These are phyloP conservation scores for Kwoniella bestiolae DNA, from an alignment of 768 basidiomycete species.

Conservation along the genomic window DNA sequence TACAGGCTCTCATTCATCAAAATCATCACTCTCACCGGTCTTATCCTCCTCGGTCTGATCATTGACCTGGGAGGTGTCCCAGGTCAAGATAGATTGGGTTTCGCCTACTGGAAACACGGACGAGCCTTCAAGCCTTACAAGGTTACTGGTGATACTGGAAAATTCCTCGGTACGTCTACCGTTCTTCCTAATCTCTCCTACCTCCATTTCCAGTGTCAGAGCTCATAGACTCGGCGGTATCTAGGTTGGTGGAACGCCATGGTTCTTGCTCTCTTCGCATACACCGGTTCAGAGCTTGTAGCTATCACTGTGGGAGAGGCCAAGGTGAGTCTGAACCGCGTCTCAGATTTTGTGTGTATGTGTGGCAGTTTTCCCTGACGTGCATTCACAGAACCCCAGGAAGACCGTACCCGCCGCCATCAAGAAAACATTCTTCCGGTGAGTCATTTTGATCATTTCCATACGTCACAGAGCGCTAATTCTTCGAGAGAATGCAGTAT, in stretches of 20 bases:
- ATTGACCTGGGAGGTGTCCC: conserved; percentile 64
- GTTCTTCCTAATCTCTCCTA: not conserved
- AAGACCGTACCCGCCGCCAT: conserved; percentile 49
- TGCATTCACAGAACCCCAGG: conserved; percentile 32
- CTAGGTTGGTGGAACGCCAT: conserved; percentile 33
- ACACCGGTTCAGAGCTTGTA: conserved; percentile 29
- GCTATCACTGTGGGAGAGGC: conserved; percentile 20
- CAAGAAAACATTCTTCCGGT: conserved; percentile 43
- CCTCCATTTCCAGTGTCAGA: conserved; percentile 24
- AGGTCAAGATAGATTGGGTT: conserved; percentile 62
- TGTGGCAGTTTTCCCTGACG: not conserved
- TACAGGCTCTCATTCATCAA: conserved; percentile 31
- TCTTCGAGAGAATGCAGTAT: not conserved
- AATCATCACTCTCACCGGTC: conserved; percentile 38
- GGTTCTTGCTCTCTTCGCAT: conserved; percentile 28
- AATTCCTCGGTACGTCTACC: conserved; percentile 20
- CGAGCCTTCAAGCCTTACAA: conserved; percentile 30
- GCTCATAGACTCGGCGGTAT: conserved; percentile 22
- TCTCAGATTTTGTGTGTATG: not conserved
- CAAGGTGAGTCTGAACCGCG: conserved; percentile 27
- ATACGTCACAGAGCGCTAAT: not conserved
- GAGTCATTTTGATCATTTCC: not conserved
- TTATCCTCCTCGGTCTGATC: conserved; percentile 47
- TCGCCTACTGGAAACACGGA: conserved; percentile 51
- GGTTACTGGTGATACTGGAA: conserved; percentile 20